These are phyloP conservation scores for Pleurotus sapidus DNA, from an alignment of 768 basidiomycete genomes.

Conservation along the genomic window DNA sequence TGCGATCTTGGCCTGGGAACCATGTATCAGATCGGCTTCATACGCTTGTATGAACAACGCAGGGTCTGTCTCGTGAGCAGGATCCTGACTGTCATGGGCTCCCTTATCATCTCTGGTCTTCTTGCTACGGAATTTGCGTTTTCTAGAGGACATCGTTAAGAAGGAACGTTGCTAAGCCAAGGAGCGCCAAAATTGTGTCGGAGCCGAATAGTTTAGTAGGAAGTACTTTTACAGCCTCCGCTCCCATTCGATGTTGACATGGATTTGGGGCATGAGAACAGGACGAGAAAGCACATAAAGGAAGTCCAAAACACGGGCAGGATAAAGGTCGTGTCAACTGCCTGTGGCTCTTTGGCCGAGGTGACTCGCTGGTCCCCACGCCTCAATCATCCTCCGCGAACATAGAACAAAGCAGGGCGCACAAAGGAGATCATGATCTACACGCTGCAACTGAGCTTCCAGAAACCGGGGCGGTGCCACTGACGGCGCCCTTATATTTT, in stretches of 20 bases:
- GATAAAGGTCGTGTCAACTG: no score
- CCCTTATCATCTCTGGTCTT: neutral
- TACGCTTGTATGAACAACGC: constrained; percentile 62
- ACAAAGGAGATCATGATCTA: neutral
- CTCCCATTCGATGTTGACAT: neutral
- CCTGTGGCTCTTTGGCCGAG: no score
- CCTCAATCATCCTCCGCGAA: neutral
- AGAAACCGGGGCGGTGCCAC: neutral
- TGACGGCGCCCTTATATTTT: neutral
- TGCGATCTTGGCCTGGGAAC: constrained; percentile 38
- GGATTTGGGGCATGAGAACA: neutral
- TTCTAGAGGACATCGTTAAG: neutral
- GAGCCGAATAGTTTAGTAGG: neutral
- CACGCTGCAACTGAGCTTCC: neutral
- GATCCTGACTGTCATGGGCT: neutral
- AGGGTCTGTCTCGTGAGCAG: constrained; percentile 17
- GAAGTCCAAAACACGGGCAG: no score
- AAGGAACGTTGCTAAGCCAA: neutral
- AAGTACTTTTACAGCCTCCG: neutral
- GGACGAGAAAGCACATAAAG: no score
- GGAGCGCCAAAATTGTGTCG: neutral
- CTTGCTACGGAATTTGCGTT: constrained; percentile 5
- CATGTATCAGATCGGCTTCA: constrained; percentile 70
- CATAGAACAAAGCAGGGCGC: neutral
- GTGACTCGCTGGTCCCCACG: no score